Evolutionary conservation across 805 yeast species (phyloP).

Genomic region (Nematodospora valgi): DNA sequence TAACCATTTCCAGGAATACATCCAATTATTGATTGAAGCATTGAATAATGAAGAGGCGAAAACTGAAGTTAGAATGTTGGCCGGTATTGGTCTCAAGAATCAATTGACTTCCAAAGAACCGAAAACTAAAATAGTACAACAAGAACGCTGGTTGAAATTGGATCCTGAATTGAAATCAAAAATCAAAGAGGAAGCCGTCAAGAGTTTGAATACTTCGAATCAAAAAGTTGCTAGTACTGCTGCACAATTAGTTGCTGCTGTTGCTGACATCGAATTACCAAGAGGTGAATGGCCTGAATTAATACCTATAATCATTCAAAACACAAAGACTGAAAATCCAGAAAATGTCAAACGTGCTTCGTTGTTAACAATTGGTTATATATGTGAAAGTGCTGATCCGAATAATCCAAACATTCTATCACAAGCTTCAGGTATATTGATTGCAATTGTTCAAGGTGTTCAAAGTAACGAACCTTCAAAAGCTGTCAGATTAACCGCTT

Average conservation of each 20-base stretch:
- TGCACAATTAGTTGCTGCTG: slow-evolving; percentile 93
- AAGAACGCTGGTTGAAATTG: slow-evolving; percentile 71
- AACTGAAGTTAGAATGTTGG: slow-evolving; percentile 85
- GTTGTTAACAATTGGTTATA: slow-evolving; percentile 86
- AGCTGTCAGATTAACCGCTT: slow-evolving; percentile 81
- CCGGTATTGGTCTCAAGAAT: slow-evolving; percentile 85
- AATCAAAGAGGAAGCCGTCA: slow-evolving; percentile 59
- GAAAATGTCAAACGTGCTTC: slow-evolving; percentile 83
- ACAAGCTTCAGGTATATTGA: slow-evolving; percentile 87
- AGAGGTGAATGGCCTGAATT: slow-evolving; percentile 84
- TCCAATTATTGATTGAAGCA: slow-evolving; percentile 66
- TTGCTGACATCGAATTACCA: slow-evolving; percentile 94
- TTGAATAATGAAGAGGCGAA: slow-evolving; percentile 62
- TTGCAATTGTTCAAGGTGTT: slow-evolving; percentile 96
- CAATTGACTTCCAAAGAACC: slow-evolving; percentile 80
- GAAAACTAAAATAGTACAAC: slow-evolving; percentile 52
- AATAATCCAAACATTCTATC: slow-evolving; percentile 68
- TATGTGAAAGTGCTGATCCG: slow-evolving; percentile 93
- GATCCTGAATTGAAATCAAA: slow-evolving; percentile 52
- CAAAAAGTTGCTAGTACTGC: slow-evolving; percentile 82
- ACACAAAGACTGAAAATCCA: slow-evolving; percentile 76
- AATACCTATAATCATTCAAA: slow-evolving; percentile 78
- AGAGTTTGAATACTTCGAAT: slow-evolving; percentile 60
- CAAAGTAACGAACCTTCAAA: slow-evolving; percentile 73
- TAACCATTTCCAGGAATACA: slow-evolving; percentile 72